Evolutionary conservation across 2,329 filamentous ascomycete genomes (phyloP).

Genomic region (Claviceps sp.): DNA sequence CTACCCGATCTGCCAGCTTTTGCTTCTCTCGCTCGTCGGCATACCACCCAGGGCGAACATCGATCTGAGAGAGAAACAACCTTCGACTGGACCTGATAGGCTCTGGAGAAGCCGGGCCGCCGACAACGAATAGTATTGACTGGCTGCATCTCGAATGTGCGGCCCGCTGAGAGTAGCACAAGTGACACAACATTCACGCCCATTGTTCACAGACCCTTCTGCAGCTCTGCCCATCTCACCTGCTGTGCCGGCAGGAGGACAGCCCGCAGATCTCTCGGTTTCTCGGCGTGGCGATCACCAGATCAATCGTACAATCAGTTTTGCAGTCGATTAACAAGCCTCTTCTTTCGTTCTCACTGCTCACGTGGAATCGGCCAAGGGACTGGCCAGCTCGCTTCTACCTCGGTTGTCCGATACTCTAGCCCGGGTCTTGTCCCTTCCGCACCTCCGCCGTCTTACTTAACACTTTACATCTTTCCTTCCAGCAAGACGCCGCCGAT

Average conservation of each 20-base stretch:
- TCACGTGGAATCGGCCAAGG: neutral
- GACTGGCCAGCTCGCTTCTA: neutral
- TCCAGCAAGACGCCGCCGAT: neutral
- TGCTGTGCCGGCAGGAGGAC: neutral
- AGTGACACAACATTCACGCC: conserved; percentile 1
- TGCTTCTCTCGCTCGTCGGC: neutral
- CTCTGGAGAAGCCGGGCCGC: neutral
- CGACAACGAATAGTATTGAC: neutral
- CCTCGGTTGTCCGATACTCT: neutral
- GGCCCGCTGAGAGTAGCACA: neutral
- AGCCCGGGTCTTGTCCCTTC: neutral
- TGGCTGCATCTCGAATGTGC: neutral
- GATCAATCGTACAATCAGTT: neutral
- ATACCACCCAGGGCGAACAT: neutral
- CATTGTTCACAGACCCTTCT: neutral
- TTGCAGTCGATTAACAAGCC: neutral
- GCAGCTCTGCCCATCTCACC: neutral
- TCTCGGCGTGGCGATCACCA: neutral
- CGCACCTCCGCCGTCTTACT: neutral
- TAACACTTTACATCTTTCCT: neutral
- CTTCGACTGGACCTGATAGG: neutral
- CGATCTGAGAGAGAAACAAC: neutral
- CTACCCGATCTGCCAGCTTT: too few species aligned
- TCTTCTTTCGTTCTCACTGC: neutral
- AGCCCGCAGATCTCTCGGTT: neutral